These are phyloP conservation scores for Aristolochia contorta DNA, from an alignment of 164 flowering plant species.

Conservation along the genomic window DNA sequence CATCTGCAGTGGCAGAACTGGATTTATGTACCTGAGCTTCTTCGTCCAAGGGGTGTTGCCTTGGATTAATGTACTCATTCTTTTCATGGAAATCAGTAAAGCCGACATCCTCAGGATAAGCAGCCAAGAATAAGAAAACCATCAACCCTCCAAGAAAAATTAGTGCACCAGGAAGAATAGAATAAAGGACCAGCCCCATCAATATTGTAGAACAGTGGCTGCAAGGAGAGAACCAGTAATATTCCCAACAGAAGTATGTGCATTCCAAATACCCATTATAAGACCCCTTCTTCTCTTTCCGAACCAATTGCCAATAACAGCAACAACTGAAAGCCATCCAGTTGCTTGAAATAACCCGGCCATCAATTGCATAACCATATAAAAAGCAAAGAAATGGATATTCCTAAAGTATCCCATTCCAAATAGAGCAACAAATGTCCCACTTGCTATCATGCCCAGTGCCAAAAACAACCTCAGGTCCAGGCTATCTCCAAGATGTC, in stretches of 20 bases:
- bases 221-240: slow-evolving; percentile 79
- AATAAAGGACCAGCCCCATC: slow-evolving; percentile 99
- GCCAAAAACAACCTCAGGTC: slow-evolving; percentile 74
- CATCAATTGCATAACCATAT: slow-evolving; percentile 69
- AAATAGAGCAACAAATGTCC: slow-evolving; percentile 67
- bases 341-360: slow-evolving; percentile 97
- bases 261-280: slow-evolving; percentile 95
- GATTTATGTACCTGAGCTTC: slow-evolving; percentile 25
- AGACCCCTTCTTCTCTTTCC: slow-evolving; percentile 85
- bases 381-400: slow-evolving; percentile 60
- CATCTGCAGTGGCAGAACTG: slow-evolving; percentile 9
- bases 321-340: slow-evolving; percentile 98
- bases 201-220: slow-evolving; percentile 57
- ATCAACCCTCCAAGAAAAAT: slow-evolving; percentile 58
- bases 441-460: slow-evolving; percentile 85
- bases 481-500: slow-evolving; percentile 77
- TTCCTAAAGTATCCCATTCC: slow-evolving; percentile 84
- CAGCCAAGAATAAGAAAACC: slow-evolving; percentile 68
- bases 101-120: slow-evolving; percentile 83
- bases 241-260: slow-evolving; percentile 83
- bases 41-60: slow-evolving; percentile 22
- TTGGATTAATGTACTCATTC: slow-evolving; percentile 5
- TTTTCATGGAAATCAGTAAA: slow-evolving; percentile 29
- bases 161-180: slow-evolving; percentile 60
- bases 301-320: slow-evolving; percentile 93